Percentiles rank a stretch among this genome's conserved stretches.
phyloP scores from a whole-genome alignment of 768 basidiomycete genomes.

The Boletus vermiculosoides region DNA sequence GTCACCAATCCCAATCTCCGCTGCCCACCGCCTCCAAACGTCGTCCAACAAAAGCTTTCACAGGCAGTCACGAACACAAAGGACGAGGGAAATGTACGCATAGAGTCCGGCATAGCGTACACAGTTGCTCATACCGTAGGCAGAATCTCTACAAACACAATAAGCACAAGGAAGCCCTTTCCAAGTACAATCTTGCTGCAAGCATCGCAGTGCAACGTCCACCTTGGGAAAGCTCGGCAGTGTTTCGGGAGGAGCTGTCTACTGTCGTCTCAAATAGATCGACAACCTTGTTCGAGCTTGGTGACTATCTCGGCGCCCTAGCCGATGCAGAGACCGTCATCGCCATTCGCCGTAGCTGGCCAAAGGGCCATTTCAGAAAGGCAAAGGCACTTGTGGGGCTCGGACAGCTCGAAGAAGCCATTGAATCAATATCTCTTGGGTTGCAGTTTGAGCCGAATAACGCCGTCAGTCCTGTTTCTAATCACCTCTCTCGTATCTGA shows the following conservation, averaged over 20 bases:
- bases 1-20: constrained; percentile 65
- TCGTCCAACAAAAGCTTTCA: constrained; percentile 73
- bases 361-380: constrained; percentile 94
- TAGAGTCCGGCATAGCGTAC: constrained; percentile 1
- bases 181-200: constrained; percentile 77
- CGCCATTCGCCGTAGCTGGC: constrained; percentile 80
- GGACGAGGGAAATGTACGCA: constrained; percentile 91
- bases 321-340: constrained; percentile 93
- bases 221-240: constrained; percentile 81
- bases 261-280: constrained; percentile 90
- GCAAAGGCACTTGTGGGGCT: constrained; percentile 85
- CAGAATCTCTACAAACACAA: constrained; percentile 78
- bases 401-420: constrained; percentile 66
- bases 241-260: constrained; percentile 88
- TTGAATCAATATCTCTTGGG: constrained; percentile 78
- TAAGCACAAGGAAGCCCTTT: constrained; percentile 69
- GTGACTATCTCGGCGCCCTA: constrained; percentile 73
- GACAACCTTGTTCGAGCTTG: constrained; percentile 76
- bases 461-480: constrained; percentile 37
- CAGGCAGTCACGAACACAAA: constrained; percentile 76
- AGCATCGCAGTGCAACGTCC: constrained; percentile 76
- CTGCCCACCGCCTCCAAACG: constrained; percentile 78
- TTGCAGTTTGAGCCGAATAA: constrained; percentile 80
- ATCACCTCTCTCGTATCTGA: constrained; percentile 5
- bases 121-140: constrained; percentile 10